phyloP scores from a whole-genome alignment of 768 basidiomycete species.

The Leccinellum rugosiceps region DNA sequence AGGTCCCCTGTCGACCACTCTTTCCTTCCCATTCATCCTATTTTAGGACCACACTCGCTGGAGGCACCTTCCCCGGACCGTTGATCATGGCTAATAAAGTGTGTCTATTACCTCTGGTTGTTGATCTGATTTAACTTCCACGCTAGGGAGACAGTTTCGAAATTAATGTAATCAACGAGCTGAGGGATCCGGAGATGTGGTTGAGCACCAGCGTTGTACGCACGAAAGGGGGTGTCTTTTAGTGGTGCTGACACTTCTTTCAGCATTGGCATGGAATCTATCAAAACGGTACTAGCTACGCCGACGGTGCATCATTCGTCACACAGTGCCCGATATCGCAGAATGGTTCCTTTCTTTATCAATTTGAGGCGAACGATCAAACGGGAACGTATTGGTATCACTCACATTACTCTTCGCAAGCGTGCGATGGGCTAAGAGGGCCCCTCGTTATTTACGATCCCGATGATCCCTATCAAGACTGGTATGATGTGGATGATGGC shows the following conservation, averaged over 20 bases:
- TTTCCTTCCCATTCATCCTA: background rate
- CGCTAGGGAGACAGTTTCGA: constrained; percentile 36
- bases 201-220: constrained; percentile 44
- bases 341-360: constrained; percentile 22
- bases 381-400: constrained; percentile 37
- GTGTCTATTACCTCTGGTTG: background rate
- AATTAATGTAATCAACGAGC: constrained; percentile 44
- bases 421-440: constrained; percentile 39
- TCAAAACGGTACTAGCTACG: constrained; percentile 42
- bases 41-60: constrained; percentile 31
- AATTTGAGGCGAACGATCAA: constrained; percentile 20
- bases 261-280: constrained; percentile 58
- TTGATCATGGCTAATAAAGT: constrained; percentile 39
- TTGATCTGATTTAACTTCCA: background rate
- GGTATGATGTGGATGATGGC: constrained; percentile 48
- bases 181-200: constrained; percentile 47
- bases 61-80: constrained; percentile 45
- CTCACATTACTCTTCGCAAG: constrained; percentile 37
- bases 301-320: constrained; percentile 42
- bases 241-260: background rate
- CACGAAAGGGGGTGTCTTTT: background rate
- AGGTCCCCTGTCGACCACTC: constrained; percentile 8
- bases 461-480: constrained; percentile 35
- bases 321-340: constrained; percentile 33
- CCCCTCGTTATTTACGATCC: constrained; percentile 43